Base-by-base conservation (phyloP, 2,329 filamentous ascomycete species). In the Pseudocercospora macadamiae region DNA sequence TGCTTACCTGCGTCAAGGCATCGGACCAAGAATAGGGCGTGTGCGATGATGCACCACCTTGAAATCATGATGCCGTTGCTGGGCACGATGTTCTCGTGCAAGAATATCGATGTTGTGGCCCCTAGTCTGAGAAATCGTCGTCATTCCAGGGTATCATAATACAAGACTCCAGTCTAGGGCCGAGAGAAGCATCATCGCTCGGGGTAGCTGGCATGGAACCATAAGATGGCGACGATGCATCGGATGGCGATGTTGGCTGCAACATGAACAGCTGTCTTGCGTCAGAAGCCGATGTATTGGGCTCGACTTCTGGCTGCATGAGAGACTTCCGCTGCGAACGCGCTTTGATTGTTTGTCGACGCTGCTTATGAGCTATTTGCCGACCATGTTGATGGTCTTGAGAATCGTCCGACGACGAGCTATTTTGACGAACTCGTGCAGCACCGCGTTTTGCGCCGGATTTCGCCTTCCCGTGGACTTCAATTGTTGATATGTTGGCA, bases 141-240 rank as follows among this genome's bases (percentile, higher is more conserved):
- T 47, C 42, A 23, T 47, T 47, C 42, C 42, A 47, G n/a, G 42
- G 42, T 5, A 47, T 47, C 42, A 47, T 47, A 2, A 47, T 47
- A 23, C 42, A 47, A 47, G 42, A 47, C 10, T 47, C 42, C 21
- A 47, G 23, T 23, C 26, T 21, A 10, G 42, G 42, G 23, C 42
- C n/a, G 9, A 47, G 42, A 26, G 23, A 23, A 47, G n/a, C 14
- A 7, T 6, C 19, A 47, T 47, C 42, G 23, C 19, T 47, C 12
- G 23, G 23, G 8, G 42, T 21, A 25, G 42, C 14, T 47, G 42
- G 19, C 9, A 23, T 25, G n/a, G 42, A 25, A 9, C 42, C 23
- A 18, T 21, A 25, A 9, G 42, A 47, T 2, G 42, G 26, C 23
- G 42, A n/a, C n/a, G 42, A 47, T 19, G 4, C 14, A 28, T 21